A percentile compares a stretch with the other conserved stretches of the same genome.
Conservation (phyloP, 2,329 filamentous ascomycete genomes). For the Tolypocladium capitatum region DNA sequence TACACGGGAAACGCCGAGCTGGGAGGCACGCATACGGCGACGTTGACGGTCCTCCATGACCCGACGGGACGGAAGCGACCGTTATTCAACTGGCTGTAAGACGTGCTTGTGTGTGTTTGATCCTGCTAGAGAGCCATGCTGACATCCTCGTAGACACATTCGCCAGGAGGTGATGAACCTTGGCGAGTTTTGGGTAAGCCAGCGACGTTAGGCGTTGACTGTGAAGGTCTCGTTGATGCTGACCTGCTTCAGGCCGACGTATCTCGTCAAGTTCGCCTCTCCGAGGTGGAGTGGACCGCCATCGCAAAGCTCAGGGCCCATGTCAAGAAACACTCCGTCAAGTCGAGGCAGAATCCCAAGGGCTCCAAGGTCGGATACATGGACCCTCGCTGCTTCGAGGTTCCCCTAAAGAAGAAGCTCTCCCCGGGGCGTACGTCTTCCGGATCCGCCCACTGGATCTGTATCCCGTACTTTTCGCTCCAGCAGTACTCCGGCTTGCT, state of each 20-base stretch:
- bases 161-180: constrained; percentile 27
- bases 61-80: constrained; percentile 16
- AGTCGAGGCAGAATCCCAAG: constrained; percentile 22
- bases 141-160: constrained; percentile 17
- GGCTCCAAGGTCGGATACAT: constrained; percentile 26
- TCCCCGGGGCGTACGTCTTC: constrained; percentile 2
- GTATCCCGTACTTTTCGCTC: constrained; percentile 33
- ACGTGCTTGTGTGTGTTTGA: not conserved
- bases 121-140: constrained; percentile 2
- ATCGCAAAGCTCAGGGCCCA: constrained; percentile 22
- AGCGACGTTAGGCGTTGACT: not conserved
- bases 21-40: constrained; percentile 20
- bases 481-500: constrained; percentile 27
- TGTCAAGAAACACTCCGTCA: constrained; percentile 23
- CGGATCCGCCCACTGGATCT: constrained; percentile 24
- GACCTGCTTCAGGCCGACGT: constrained; percentile 18
- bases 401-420: constrained; percentile 15
- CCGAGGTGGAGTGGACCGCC: constrained; percentile 19
- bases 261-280: constrained; percentile 18
- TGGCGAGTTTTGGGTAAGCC: constrained; percentile 25
- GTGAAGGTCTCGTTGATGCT: not conserved
- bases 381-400: constrained; percentile 26
- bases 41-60: constrained; percentile 22
- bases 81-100: constrained; percentile 29
- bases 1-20: constrained; percentile 25